Evolutionary conservation across 2,329 filamentous ascomycete genomes (phyloP), one percentile per base, ranked within the genome.

Genomic region (Gliomastix tumulicola): DNA sequence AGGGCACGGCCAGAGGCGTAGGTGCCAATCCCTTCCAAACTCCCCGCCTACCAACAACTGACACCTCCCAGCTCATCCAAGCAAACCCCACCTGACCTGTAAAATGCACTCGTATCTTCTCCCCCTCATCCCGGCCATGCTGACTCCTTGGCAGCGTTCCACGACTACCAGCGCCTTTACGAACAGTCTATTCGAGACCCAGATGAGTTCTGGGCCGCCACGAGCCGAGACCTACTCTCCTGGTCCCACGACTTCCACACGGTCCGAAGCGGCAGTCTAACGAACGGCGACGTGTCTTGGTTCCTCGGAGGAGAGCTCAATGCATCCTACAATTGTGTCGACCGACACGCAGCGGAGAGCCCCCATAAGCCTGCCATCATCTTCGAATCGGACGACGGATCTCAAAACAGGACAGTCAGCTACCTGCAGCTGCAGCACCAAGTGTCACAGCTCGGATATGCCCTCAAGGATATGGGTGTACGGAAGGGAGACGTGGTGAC

Each of bases 401-500:
- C 66, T 37, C 84, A 94, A 57, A 89, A 92, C 55, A 88, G 90
- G 48, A 89, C 74, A 47, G 83, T 98, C 60, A 92, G 87, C 46
- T 98, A 97, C 53, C 78, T 84, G 51, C 88, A 98, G 74, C 83
- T 98, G 36, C 77, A 97, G 44, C 83, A 88, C 45, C 79, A 98
- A 62, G 90, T 98, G 35, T 96, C 83, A 54, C 84, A 79, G 62
- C 79, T 88, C 13, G 84, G 92, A 30, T 88, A 87, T 69, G 83
- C 85, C 18, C 75, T 98, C 50, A 95, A 89, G 73, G 77, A 90
- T 68, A 92, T 95, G 79, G 92, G 92, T 44, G 90, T 98, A 41
- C 81, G 84, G 69, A 97, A 96, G 73, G 92, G 92, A 38, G 92
- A 98, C 65, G 95, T 88, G 5, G 89, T 98, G 40, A 92, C 88